Evolutionary conservation across 352 stramenopile species (phyloP).

Genomic region (Bremia lactucae): DNA sequence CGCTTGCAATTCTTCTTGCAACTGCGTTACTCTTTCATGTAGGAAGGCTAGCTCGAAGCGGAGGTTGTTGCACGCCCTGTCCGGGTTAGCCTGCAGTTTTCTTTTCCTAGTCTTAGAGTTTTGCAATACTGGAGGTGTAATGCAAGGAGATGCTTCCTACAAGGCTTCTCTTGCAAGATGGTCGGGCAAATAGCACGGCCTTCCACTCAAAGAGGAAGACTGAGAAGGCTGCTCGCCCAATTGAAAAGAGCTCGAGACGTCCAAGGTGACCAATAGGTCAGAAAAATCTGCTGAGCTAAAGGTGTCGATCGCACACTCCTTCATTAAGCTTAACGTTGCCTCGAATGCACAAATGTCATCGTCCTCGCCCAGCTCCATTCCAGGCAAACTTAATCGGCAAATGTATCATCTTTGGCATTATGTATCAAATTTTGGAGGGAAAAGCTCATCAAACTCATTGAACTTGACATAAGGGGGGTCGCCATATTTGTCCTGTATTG

Average conservation of each 20-base stretch:
- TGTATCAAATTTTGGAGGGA: too few species aligned
- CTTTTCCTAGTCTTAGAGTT: conserved; percentile 15
- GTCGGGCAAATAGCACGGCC: background rate
- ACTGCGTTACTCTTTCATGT: conserved; percentile 50
- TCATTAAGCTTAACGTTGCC: conserved; percentile 21
- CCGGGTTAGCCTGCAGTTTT: conserved; percentile 23
- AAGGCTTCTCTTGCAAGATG: background rate
- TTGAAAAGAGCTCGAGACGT: conserved; percentile 10
- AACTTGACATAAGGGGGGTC: too few species aligned
- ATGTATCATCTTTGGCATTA: too few species aligned
- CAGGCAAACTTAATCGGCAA: too few species aligned
- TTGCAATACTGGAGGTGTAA: background rate
- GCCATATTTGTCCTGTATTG: too few species aligned
- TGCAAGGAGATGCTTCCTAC: background rate
- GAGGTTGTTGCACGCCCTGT: conserved; percentile 21
- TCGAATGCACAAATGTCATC: conserved; percentile 21
- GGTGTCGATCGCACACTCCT: conserved; percentile 16
- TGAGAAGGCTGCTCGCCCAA: too few species aligned
- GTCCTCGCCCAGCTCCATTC: conserved; percentile 18
- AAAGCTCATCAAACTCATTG: too few species aligned
- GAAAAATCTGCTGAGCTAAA: conserved; percentile 4
- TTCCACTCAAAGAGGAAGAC: background rate
- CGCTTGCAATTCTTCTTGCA: conserved; percentile 42
- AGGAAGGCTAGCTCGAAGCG: conserved; percentile 65
- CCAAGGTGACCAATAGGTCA: conserved; percentile 8